Evolutionary conservation across 2,329 filamentous ascomycete species (phyloP), one percentile per base, ranked within the genome.

Genomic region (Diplodia sapinea): DNA sequence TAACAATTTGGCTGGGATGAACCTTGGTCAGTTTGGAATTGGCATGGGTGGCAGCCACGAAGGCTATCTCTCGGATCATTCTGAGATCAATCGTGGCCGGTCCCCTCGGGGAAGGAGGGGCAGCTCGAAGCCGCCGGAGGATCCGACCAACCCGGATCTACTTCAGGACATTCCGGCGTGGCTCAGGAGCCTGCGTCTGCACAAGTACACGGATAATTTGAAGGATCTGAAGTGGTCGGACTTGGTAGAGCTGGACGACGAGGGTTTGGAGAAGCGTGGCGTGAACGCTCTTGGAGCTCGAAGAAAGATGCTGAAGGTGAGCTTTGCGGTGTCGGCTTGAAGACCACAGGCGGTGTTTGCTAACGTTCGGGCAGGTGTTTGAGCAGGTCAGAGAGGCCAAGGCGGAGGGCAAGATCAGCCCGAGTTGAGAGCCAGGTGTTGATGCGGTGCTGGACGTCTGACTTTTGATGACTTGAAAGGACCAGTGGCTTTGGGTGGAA

Each of bases 191-290:
- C 86, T 98, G 77, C 89, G 95, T 69, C 85, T 99, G 74, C 95
- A 99, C 85, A 99, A 99, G 84, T 99, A 99, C 81, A 99, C 95
- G 11, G 95, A 99, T 73, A 96, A 98, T 73, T 82, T 99, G 71
- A 99, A 98, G 82, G 94, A 98, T 76, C 88, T 98, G 84, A 93
- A 95, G 75, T 99, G 95, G 95, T 91, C 90, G 33, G 95, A 99
- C 65, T 82, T 99, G 73, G 84, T 99, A 69, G 91, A 95, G 79
- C 83, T 99, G 73, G 93, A 97, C 74, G 95, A 99, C 73, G 94
- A 94, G 76, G 94, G 92, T 59, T 84, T 99, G 70, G 94, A 98
- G 81, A 91, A 93, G 31, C 90, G 93, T 64, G 95, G 95, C 61
- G 95, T 99, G 38, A 97, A 97, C 78, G 95, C 95, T 65, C 86